Base-by-base conservation (phyloP, 345 rosid species). In the Fremontodendron californicum region DNA sequence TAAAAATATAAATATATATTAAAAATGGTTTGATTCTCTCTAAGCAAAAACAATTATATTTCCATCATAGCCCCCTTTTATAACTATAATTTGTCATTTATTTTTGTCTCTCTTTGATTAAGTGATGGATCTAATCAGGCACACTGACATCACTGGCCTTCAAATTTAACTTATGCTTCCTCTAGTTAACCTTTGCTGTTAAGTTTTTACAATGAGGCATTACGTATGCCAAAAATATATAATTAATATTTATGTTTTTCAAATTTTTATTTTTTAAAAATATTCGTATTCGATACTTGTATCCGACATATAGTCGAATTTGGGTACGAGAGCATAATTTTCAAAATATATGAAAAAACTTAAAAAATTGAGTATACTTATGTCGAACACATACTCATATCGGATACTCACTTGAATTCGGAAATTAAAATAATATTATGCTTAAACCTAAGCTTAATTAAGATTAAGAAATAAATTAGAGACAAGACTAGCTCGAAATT, bases 1-100 rank as follows among this genome's bases (percentile, higher is more conserved):
- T 57, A 58, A 33, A 6, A 1, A 4, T 6, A 27, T 29, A 13
- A 5, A 31, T 25, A 12, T 60, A 61, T 29, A 29, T 29, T 61
- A 29, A 62, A 62, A 75, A 75, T 52, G 37, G 65, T 62, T 84
- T 81, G 82, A 84, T 84, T 84, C 81, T 73, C 80, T 72, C 78
- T 40, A 43, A 60, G 63, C 10, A 55, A 19, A 42, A 42, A 52
- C 67, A 62, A 61, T 61, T 61, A 61, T 29, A 61, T 61, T 61
- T 15, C 40, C 40, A 31, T 31, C 67, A 0, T 31, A 31, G 67
- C 67, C 67, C 42, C 40, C 62, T 31, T 62, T 62, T 31, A 15
- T 21, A 6, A 2, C 10, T 31, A 9, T 13, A 15, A 31, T 61
- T 29, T 29, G 15, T 3, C 66, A 61, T 61, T 61, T 29, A 0